A percentile compares a stretch with the other conserved stretches of the same genome.
Conservation (phyloP, 257 asterid species). For the Cordia subcordata region DNA sequence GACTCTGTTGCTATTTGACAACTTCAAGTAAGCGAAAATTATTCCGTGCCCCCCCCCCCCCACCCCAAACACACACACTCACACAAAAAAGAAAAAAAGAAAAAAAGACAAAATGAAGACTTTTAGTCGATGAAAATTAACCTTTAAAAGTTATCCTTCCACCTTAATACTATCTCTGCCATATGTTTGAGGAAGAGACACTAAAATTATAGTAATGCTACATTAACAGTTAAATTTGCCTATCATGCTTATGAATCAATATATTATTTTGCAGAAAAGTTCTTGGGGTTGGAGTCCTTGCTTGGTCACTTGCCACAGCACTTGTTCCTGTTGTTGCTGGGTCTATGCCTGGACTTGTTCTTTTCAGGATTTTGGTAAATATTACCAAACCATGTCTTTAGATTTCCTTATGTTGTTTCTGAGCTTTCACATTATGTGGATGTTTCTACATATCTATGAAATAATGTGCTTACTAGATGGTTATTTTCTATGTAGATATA, state of each 20-base stretch:
- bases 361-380: constrained; percentile 79
- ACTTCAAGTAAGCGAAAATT: too few species aligned
- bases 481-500: neutral
- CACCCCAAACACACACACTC: too few species aligned
- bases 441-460: neutral
- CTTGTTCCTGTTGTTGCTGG: constrained; percentile 82
- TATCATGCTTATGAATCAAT: constrained; percentile 5
- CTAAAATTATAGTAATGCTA: too few species aligned
- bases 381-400: constrained; percentile 6
- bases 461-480: neutral
- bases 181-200: too few species aligned
- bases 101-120: too few species aligned
- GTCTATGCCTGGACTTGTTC: constrained; percentile 85
- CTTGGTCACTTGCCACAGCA: constrained; percentile 89
- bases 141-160: too few species aligned
- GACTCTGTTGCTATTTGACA: too few species aligned
- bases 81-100: too few species aligned
- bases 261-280: constrained; percentile 61
- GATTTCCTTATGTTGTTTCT: neutral
- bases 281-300: constrained; percentile 77
- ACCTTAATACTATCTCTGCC: too few species aligned
- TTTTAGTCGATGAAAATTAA: too few species aligned
- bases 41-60: too few species aligned
- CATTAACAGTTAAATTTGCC: neutral
- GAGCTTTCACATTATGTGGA: neutral